Evolutionary conservation across 352 stramenopile species (phyloP), one percentile per base, ranked within the genome.

Genomic region (Hyaloperonospora brassicae): DNA sequence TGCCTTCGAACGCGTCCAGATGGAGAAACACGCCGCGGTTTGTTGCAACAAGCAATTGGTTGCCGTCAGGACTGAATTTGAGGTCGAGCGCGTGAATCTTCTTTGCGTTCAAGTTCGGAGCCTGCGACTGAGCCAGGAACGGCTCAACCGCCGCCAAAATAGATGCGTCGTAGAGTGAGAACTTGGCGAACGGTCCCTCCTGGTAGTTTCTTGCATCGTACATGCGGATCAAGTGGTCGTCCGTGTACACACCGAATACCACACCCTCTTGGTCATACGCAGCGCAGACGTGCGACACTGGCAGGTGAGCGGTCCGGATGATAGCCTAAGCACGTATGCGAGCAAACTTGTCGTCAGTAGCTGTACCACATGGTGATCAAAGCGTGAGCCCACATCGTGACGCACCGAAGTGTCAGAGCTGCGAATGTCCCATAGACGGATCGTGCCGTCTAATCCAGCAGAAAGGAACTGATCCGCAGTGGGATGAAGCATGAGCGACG

Each of bases 191-290:
- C 12, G 84, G 84, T 5, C 84, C 84, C 60, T 92, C 84, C 57
- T 89, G 79, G 61, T 87, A 92, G 61, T 92, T 92, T 42, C 84
- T 79, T 24, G 84, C 84, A 57, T 94, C 84, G 59, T 94, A 94
- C 82, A 94, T 91, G 47, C 84, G 84, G 45, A 94, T 83, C 50
- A 94, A 68, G 55, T 86, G 69, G 59, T 94, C 84, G 49, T 89
- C 81, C 31, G 78, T 87, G 68, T 90, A 92, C 22, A 92, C 84
- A 22, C 66, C 84, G 62, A 94, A 94, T 2, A 92, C 84, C 25
- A 94, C 79, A 31, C 84, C 81, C 40, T 92, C 82, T 23, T 80
- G 78, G 52, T 94, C 84, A 72, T 91, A 94, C 2, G 81, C 72
- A 14, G 66, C 68, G 14, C 77, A 87, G n/a, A 93, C 57, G 47